Evolutionary conservation across 1,139 yeast species (phyloP), one percentile per base, ranked within the genome.

Genomic region (Geotrichum cucujoidarum): DNA sequence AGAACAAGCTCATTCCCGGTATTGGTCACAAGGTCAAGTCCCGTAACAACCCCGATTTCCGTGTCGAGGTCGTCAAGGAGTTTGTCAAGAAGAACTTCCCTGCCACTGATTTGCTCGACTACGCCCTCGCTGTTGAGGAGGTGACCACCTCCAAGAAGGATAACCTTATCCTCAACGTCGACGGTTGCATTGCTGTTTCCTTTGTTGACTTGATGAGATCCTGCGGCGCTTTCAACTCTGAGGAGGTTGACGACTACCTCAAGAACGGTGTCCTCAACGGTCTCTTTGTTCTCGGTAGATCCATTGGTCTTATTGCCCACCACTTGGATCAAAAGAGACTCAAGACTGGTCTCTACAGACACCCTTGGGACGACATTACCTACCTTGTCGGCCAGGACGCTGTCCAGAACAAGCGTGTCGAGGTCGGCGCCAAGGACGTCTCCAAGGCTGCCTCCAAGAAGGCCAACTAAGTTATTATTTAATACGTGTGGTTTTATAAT

Each of bases 101-200:
- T 44, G 60, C 65, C 42, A 70, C 72, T 40, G 58, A 67, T 42
- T 54, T 71, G 58, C 62, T 72, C 33, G 75, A 71, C 59, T 71
- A 71, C 54, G 75, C 75, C 8, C 64, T 71, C n/a, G 75, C 75
- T 16, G 76, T 72, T 33, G 75, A 71, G 59, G 72, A 71, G 53
- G 75, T 71, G 47, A 71, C 75, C 53, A 71, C 75, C 18, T 69
- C 74, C 51, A 71, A 71, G 69, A 71, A 71, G 66, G 75, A 71
- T 53, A 72, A 71, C 60, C 62, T 71, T 45, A 71, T 71, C 53
- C 63, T 71, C 48, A 72, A 71, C 59, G 75, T 71, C 38, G 75
- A 71, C 50, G 75, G 75, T 51, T 72, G 72, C 45, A 66, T 71
- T 54, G 75, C 75, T 37, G 74, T 70, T 27, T 69, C 73, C 30